Evolutionary conservation across 805 yeast genomes (phyloP).

Genomic region (Lipomyces lipofer): DNA sequence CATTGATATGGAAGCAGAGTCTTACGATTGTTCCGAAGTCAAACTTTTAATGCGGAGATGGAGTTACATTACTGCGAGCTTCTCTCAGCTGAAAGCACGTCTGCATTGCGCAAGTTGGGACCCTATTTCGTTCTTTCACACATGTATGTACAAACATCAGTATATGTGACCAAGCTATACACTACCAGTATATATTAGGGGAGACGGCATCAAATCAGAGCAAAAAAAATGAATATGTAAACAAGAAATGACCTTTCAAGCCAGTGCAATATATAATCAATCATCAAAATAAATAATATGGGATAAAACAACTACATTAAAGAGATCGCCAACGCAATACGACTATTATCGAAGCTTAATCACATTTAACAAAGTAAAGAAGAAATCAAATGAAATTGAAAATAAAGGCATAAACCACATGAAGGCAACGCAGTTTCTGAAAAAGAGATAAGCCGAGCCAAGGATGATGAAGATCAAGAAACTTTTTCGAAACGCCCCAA

Average conservation of each 20-base stretch:
- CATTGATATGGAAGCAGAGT: too few species aligned
- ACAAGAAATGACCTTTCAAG: not conserved
- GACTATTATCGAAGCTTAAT: too few species aligned
- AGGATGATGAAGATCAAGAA: not conserved
- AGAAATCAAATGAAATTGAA: not conserved
- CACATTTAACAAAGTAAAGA: not conserved
- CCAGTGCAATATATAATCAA: not conserved
- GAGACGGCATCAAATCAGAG: too few species aligned
- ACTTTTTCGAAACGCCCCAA: slow-evolving; percentile 23
- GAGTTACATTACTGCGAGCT: too few species aligned
- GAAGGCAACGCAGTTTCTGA: slow-evolving; percentile 3
- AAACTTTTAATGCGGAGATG: too few species aligned
- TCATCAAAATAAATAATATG: not conserved
- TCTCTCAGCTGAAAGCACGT: too few species aligned
- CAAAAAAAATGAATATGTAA: not conserved
- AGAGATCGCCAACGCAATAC: not conserved
- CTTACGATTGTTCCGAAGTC: too few species aligned
- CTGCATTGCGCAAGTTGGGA: too few species aligned
- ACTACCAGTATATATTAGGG: too few species aligned
- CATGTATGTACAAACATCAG: too few species aligned
- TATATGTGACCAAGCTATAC: too few species aligned
- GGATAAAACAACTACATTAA: not conserved
- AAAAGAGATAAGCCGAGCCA: not conserved
- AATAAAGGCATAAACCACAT: not conserved
- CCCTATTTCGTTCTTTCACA: too few species aligned